Evolutionary conservation across 2,329 filamentous ascomycete genomes (phyloP).

Genomic region (Akanthomyces lecanii): DNA sequence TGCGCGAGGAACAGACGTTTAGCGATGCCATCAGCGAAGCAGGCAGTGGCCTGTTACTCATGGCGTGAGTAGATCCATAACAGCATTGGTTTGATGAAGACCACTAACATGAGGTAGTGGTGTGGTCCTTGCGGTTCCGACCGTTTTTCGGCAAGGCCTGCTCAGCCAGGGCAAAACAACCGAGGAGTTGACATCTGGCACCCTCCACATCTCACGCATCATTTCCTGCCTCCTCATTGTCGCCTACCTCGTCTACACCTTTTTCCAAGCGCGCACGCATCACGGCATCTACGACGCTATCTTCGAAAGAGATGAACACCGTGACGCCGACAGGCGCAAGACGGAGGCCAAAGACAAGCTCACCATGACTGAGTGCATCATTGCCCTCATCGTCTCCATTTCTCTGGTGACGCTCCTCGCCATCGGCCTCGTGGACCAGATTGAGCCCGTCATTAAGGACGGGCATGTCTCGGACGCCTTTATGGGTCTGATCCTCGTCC

Average conservation of each 20-base stretch:
- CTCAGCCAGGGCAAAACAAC: slow-evolving; percentile 23
- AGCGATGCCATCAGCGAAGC: slow-evolving; percentile 74
- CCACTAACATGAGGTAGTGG: slow-evolving; percentile 31
- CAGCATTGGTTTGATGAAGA: background rate
- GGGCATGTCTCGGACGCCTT: slow-evolving; percentile 48
- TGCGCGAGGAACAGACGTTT: slow-evolving; percentile 65
- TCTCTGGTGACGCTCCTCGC: slow-evolving; percentile 69
- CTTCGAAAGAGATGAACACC: slow-evolving; percentile 65
- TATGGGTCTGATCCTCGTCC: slow-evolving; percentile 70
- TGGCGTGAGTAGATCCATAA: slow-evolving; percentile 56
- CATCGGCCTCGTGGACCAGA: slow-evolving; percentile 68
- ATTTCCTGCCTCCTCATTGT: slow-evolving; percentile 67
- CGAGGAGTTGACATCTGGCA: slow-evolving; percentile 45
- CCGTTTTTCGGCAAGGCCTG: slow-evolving; percentile 52
- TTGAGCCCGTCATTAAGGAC: slow-evolving; percentile 52
- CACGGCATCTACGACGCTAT: slow-evolving; percentile 73
- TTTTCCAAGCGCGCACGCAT: slow-evolving; percentile 73
- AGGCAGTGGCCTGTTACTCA: slow-evolving; percentile 70
- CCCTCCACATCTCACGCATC: slow-evolving; percentile 64
- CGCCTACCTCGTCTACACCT: slow-evolving; percentile 62
- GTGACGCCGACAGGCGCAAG: slow-evolving; percentile 59
- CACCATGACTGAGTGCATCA: slow-evolving; percentile 66
- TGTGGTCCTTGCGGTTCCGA: slow-evolving; percentile 40
- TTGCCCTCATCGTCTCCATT: slow-evolving; percentile 61
- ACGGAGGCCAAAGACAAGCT: slow-evolving; percentile 62